These are phyloP conservation scores for Fragilariopsis cylindrus DNA, from an alignment of 108 stramenopile species.

Conservation along the genomic window DNA sequence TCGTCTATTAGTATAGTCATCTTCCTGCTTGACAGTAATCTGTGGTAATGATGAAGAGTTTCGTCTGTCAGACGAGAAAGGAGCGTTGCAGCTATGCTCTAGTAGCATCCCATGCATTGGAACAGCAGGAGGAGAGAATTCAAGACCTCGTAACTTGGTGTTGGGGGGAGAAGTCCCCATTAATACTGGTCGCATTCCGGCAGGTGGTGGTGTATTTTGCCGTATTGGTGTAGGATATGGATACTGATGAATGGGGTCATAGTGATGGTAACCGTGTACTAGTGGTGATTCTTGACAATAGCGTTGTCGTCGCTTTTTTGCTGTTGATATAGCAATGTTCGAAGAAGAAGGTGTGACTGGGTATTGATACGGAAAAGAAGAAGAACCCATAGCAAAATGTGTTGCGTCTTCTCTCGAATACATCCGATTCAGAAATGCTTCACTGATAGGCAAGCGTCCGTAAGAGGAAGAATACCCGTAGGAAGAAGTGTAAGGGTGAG, in stretches of 20 bases:
- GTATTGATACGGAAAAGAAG: slow-evolving; percentile 1
- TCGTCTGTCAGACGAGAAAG: not conserved
- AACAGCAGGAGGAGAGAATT: not conserved
- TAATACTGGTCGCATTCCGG: not conserved
- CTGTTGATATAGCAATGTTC: not conserved
- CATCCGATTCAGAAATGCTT: not conserved
- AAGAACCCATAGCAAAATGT: not conserved
- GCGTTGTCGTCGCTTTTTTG: slow-evolving; percentile 1
- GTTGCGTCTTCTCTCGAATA: not conserved
- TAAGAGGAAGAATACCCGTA: not conserved
- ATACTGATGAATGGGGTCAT: not conserved
- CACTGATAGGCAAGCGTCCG: not conserved
- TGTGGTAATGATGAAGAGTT: not conserved
- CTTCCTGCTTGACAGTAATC: not conserved
- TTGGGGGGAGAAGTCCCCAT: not conserved
- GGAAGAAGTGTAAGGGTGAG: not conserved
- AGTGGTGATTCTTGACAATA: slow-evolving; percentile 19
- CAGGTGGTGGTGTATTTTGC: not conserved
- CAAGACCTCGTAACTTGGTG: not conserved
- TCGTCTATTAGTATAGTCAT: not conserved
- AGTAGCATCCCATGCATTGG: not conserved
- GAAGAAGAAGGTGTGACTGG: slow-evolving; percentile 12
- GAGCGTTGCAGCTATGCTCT: not conserved
- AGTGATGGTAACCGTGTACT: slow-evolving; percentile 5
- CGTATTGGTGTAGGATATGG: slow-evolving; percentile 13